Percentiles rank a stretch among this genome's conserved stretches.
phyloP scores from a whole-genome alignment of 805 yeast species.

The Suhomyces sp. region DNA sequence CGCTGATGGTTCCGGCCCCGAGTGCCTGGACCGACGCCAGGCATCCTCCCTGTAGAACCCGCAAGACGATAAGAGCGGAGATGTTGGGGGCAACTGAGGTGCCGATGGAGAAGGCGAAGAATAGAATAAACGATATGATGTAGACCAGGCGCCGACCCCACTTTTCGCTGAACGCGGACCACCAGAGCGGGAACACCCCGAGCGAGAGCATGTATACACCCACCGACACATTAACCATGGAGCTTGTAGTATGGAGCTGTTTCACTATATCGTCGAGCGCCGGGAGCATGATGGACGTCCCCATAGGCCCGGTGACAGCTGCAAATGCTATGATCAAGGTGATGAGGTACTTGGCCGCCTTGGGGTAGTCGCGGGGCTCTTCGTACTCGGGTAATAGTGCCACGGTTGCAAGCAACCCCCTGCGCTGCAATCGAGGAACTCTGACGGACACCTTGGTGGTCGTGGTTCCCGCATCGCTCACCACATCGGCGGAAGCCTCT shows the following conservation, averaged over 20 bases:
- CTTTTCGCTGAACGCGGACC: slow-evolving; percentile 76
- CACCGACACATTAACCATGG: slow-evolving; percentile 70
- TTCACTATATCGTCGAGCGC: slow-evolving; percentile 60
- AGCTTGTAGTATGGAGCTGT: slow-evolving; percentile 53
- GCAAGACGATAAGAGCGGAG: slow-evolving; percentile 59
- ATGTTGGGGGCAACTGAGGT: slow-evolving; percentile 64
- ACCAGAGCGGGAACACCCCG: slow-evolving; percentile 85
- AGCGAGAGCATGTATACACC: slow-evolving; percentile 73
- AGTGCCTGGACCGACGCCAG: slow-evolving; percentile 85
- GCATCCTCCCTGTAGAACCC: slow-evolving; percentile 74
- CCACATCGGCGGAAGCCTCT: not conserved
- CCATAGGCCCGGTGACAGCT: slow-evolving; percentile 85
- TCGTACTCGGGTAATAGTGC: slow-evolving; percentile 66
- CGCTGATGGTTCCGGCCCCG: slow-evolving; percentile 87
- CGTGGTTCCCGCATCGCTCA: not conserved
- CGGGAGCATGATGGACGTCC: slow-evolving; percentile 78
- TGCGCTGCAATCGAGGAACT: slow-evolving; percentile 41
- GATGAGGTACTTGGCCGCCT: slow-evolving; percentile 46
- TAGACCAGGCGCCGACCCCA: slow-evolving; percentile 76
- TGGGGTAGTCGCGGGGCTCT: slow-evolving; percentile 66
- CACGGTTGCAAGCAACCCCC: slow-evolving; percentile 57
- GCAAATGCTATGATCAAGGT: slow-evolving; percentile 69
- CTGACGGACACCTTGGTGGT: not conserved
- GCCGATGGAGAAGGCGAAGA: slow-evolving; percentile 68
- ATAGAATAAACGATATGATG: slow-evolving; percentile 60